Evolutionary conservation across 2,329 filamentous ascomycete genomes (phyloP).

Genomic region (Pseudomassariella vexata): DNA sequence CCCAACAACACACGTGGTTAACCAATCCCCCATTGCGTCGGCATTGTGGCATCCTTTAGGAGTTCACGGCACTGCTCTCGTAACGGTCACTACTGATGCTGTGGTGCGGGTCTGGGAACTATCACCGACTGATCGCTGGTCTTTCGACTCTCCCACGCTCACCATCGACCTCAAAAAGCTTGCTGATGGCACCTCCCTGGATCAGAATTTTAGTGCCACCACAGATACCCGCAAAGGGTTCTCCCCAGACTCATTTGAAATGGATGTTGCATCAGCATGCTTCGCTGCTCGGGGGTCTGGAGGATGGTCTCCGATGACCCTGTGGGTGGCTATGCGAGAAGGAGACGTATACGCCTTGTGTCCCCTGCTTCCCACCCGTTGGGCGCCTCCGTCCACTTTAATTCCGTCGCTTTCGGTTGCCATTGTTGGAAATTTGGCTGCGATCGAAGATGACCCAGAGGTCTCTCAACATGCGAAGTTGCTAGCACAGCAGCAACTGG

Average conservation of each 20-base stretch:
- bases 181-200: conserved; percentile 72
- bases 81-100: conserved; percentile 84
- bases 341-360: conserved; percentile 93
- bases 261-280: conserved; percentile 86
- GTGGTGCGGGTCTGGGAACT: conserved; percentile 89
- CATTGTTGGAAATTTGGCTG: conserved; percentile 68
- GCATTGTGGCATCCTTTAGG: conserved; percentile 91
- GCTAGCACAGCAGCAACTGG: conserved; percentile 57
- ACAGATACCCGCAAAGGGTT: conserved; percentile 73
- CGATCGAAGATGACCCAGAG: conserved; percentile 53
- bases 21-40: conserved; percentile 73
- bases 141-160: conserved; percentile 77
- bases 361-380: conserved; percentile 80
- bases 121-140: conserved; percentile 75
- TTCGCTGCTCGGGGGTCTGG: conserved; percentile 65
- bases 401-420: conserved; percentile 79
- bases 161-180: conserved; percentile 87
- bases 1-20: conserved; percentile 84
- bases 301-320: conserved; percentile 92
- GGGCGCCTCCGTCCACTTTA: conserved; percentile 71
- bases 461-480: conserved; percentile 47
- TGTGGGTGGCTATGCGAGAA: conserved; percentile 93
- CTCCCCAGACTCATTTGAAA: conserved; percentile 83
- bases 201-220: conserved; percentile 79
- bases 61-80: conserved; percentile 71